Conservation (phyloP, 805 yeast species). For the Teunomyces atbi region DNA sequence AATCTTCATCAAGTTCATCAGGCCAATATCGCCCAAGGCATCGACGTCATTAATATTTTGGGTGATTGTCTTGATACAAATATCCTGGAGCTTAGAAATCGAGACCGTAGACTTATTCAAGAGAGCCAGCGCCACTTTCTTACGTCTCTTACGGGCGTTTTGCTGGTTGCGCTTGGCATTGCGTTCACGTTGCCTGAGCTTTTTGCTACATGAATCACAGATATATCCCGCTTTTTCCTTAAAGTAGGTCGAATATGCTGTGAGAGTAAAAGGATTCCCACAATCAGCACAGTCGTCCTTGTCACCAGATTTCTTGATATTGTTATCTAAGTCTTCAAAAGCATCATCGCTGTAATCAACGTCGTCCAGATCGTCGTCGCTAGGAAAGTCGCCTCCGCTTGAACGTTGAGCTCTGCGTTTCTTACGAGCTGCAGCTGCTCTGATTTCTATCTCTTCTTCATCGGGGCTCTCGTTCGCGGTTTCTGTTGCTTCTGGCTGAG, state of each 20-base stretch:
- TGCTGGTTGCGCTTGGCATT: slow-evolving; percentile 52
- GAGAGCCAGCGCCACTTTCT: slow-evolving; percentile 79
- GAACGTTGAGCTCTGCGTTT: slow-evolving; percentile 32
- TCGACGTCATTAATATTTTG: slow-evolving; percentile 72
- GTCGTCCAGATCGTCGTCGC: slow-evolving; percentile 35
- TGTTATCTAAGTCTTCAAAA: slow-evolving; percentile 19
- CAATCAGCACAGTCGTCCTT: slow-evolving; percentile 65
- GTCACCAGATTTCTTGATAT: slow-evolving; percentile 43
- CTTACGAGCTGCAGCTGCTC: slow-evolving; percentile 34
- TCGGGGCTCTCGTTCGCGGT: slow-evolving; percentile 11
- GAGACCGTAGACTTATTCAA: slow-evolving; percentile 65
- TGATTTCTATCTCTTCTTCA: slow-evolving; percentile 29
- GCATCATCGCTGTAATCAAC: slow-evolving; percentile 25
- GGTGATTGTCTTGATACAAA: slow-evolving; percentile 69
- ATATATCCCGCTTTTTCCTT: slow-evolving; percentile 58
- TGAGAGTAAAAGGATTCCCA: slow-evolving; percentile 53
- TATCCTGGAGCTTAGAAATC: slow-evolving; percentile 74
- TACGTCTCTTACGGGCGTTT: slow-evolving; percentile 69
- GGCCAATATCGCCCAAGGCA: slow-evolving; percentile 83
- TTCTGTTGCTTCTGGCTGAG: slow-evolving; percentile 9
- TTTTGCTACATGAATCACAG: slow-evolving; percentile 60
- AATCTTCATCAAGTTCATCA: slow-evolving; percentile 65
- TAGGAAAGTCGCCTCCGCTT: slow-evolving; percentile 22
- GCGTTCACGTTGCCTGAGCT: slow-evolving; percentile 39
- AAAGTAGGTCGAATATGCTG: slow-evolving; percentile 62